phyloP scores from a whole-genome alignment of 2,329 filamentous ascomycete species.

The Purpureocillium lavendulum region DNA sequence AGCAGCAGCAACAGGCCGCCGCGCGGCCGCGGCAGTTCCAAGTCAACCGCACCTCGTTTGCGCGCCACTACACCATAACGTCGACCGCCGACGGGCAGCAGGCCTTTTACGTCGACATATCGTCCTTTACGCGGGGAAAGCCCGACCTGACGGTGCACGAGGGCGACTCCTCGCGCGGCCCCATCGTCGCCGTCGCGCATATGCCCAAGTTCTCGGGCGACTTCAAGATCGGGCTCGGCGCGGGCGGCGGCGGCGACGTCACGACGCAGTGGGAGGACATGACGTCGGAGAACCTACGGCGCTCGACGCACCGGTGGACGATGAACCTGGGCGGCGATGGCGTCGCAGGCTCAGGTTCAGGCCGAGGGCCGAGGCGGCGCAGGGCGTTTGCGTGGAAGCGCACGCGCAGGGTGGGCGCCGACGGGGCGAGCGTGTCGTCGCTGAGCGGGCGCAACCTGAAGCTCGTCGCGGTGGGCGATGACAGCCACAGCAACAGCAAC shows the following conservation, averaged over 20 bases:
- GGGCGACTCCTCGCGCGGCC: constrained; percentile 3
- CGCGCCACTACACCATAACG: constrained; percentile 4
- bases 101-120: constrained; percentile 6
- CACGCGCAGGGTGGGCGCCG: constrained; percentile 5
- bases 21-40: not conserved
- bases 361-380: not conserved
- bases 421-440: constrained; percentile 2
- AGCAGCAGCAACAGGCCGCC: too few relatives aligned
- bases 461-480: constrained; percentile 5
- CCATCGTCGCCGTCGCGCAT: constrained; percentile 8
- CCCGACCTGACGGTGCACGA: constrained; percentile 9
- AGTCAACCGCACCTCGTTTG: not conserved
- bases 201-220: constrained; percentile 8
- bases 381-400: constrained; percentile 9
- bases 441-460: constrained; percentile 6
- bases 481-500: too few relatives aligned
- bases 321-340: not conserved
- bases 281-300: constrained; percentile 3
- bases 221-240: constrained; percentile 12
- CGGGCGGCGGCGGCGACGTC: not conserved
- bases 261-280: constrained; percentile 12
- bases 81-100: not conserved
- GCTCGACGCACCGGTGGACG: constrained; percentile 4
- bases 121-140: not conserved
- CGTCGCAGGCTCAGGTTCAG: not conserved